Conservation (phyloP, 2,329 filamentous ascomycete genomes). For the Nakataea oryzae region DNA sequence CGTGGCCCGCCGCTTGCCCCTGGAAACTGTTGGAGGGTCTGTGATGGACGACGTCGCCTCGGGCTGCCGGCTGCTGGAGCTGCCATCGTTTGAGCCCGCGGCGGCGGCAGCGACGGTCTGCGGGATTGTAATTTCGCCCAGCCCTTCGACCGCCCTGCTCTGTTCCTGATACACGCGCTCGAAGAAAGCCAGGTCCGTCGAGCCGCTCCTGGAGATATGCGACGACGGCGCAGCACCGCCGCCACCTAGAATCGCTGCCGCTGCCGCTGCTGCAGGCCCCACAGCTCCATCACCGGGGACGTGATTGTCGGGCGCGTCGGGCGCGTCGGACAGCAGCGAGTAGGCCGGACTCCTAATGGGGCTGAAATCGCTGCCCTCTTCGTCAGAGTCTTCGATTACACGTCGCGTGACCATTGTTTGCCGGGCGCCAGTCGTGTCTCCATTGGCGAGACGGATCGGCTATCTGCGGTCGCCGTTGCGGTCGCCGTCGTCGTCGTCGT, state of each 20-base stretch:
- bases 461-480: background rate
- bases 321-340: background rate
- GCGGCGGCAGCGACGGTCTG: background rate
- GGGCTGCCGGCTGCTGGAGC: constrained; percentile 1
- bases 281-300: background rate
- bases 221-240: constrained; percentile 1
- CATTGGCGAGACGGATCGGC: background rate
- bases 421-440: background rate
- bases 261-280: background rate
- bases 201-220: constrained; percentile 16
- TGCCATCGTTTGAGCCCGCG: background rate
- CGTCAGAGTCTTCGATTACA: constrained; percentile 22
- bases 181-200: constrained; percentile 38
- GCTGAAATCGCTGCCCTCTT: constrained; percentile 17
- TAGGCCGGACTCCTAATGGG: constrained; percentile 9
- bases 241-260: background rate
- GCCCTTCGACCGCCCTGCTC: constrained; percentile 1
- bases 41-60: constrained; percentile 12
- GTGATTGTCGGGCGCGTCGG: background rate
- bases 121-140: background rate
- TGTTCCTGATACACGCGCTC: constrained; percentile 36
- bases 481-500: background rate
- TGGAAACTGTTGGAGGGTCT: constrained; percentile 10
- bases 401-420: constrained; percentile 13
- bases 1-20: background rate